phyloP scores from a whole-genome alignment of 1,284 basidiomycete species.

The Moniliophthora roreri region DNA sequence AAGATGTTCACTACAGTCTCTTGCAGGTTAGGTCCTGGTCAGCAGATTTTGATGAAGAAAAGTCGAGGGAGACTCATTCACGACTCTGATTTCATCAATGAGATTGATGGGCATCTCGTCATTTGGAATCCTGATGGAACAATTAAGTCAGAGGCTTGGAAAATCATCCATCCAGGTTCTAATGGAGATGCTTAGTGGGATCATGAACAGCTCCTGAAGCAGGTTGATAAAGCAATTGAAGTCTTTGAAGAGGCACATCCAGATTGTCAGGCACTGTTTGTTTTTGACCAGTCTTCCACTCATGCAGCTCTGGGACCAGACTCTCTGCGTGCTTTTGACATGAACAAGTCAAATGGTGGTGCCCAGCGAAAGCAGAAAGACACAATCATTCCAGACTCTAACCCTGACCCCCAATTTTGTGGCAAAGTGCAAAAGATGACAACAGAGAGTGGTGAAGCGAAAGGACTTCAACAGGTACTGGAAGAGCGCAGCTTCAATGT shows the following conservation, averaged over 20 bases:
- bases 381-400: conserved; percentile 27
- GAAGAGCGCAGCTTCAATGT: conserved; percentile 25
- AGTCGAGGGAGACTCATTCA: conserved; percentile 19
- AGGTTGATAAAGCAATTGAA: conserved; percentile 22
- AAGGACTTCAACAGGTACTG: conserved; percentile 26
- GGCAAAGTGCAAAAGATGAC: conserved; percentile 27
- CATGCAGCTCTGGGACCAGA: conserved; percentile 26
- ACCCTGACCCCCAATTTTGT: conserved; percentile 16
- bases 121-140: neutral
- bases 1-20: conserved; percentile 25
- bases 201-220: conserved; percentile 17
- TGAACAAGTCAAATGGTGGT: conserved; percentile 30
- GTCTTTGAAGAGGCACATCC: conserved; percentile 26
- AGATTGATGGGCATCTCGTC: conserved; percentile 20
- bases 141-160: conserved; percentile 14
- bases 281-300: conserved; percentile 33
- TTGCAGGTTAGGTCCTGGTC: neutral
- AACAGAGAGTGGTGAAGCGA: conserved; percentile 16
- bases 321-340: conserved; percentile 29
- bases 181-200: conserved; percentile 23
- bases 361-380: conserved; percentile 25
- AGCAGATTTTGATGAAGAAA: conserved; percentile 23
- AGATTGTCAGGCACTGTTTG: conserved; percentile 23
- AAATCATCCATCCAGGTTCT: conserved; percentile 21
- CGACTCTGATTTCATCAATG: conserved; percentile 20